These are phyloP conservation scores for Albatrellus sp. DNA, from an alignment of 1,284 basidiomycete genomes.

Conservation along the genomic window DNA sequence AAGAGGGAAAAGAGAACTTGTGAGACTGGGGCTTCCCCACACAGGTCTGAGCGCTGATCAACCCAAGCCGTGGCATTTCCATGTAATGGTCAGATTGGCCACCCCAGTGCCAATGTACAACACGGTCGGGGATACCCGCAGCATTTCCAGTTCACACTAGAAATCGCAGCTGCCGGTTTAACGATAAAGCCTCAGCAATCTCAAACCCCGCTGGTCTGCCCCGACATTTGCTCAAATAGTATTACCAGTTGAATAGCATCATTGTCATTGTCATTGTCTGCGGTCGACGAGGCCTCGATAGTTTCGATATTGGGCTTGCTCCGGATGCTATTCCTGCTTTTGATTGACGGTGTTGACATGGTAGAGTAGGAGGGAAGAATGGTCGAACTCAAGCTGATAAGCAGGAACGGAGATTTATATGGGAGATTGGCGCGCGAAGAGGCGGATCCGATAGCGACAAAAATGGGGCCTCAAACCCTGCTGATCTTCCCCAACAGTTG, in stretches of 20 bases:
- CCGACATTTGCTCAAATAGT: conserved; percentile 14
- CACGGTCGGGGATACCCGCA: conserved; percentile 69
- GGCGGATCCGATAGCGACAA: no score
- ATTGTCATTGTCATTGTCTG: conserved; percentile 42
- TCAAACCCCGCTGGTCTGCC: conserved; percentile 9
- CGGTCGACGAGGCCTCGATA: conserved; percentile 14
- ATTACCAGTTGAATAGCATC: conserved; percentile 61
- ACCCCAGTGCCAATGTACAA: background rate
- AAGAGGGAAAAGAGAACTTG: conserved; percentile 26
- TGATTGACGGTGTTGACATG: conserved; percentile 12
- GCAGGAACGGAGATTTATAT: no score
- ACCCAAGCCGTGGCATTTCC: conserved; percentile 20
- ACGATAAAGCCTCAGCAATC: conserved; percentile 14
- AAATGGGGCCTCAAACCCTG: conserved; percentile 6
- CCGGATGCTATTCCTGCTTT: conserved; percentile 10
- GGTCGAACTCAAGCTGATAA: no score
- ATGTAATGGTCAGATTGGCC: conserved; percentile 8
- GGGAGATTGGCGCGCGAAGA: no score
- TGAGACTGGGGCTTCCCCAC: conserved; percentile 83
- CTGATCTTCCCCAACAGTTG: conserved; percentile 14
- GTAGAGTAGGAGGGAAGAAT: background rate
- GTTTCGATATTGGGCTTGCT: no score
- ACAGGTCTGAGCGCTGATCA: conserved; percentile 92
- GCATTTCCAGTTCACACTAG: conserved; percentile 60
- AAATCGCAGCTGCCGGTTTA: conserved; percentile 60